Base-by-base conservation (phyloP, 257 asterid species). In the Plantago elongata region DNA sequence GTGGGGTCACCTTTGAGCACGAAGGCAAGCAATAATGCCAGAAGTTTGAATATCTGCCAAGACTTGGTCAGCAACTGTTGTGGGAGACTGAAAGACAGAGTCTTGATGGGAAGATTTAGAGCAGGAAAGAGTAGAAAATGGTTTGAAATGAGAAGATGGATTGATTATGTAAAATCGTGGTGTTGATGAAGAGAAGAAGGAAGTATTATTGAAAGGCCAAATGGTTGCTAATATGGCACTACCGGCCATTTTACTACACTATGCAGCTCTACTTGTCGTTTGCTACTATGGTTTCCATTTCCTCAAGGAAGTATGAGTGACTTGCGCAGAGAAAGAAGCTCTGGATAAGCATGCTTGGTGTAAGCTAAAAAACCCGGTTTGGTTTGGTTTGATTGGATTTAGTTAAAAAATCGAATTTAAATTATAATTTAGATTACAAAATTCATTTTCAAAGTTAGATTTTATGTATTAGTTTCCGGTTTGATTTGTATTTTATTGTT, bases 1-100 rank as follows among this genome's bases (percentile, higher is more conserved):
- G n/a, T n/a, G n/a, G n/a, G n/a, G n/a, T 57, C 72, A 85, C 95
- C 88, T 84, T 63, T 72, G 78, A 46, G 95, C 84, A 8, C 95
- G 89, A 65, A 89, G 89, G 74, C 97, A 89, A 69, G 97, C 97
- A 45, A 86, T 86, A 9, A 89, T 48, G 51, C 89, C 90, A 57
- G 95, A 84, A 63, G 74, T 70, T 11, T 57, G 86, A 70, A 86
- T 82, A 47, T 79, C 90, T 60, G 51, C 40, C 65, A 89, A 62
- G 0, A 85, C 82, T 70, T 61, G 61, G 74, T 74, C 75, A 16
- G 85, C 81, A 57, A 74, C 69, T 49, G 40, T 62, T 43, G 14
- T 68, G 61, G 69, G 56, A 44, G 54, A 50, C 7, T 9, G 9
- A 45, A 54, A 15, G 47, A 51, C 50, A 56, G 71, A 66, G 44